Evolutionary conservation across 805 yeast species (phyloP).

Genomic region (Candida piceae): DNA sequence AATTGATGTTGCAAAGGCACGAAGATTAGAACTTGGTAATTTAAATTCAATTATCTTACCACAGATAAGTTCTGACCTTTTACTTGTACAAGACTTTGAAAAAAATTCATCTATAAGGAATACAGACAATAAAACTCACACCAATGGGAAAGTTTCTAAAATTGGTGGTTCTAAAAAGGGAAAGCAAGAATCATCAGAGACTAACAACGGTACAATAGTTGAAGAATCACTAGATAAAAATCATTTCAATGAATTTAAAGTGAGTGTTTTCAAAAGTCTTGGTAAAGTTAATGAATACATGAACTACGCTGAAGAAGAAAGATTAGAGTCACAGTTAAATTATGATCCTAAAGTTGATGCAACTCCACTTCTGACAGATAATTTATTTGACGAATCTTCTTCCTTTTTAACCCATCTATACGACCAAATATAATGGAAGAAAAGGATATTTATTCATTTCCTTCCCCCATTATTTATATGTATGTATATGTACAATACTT

Average conservation of each 20-base stretch:
- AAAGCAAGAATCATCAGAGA: not conserved
- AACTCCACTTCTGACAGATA: constrained; percentile 4
- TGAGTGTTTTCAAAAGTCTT: constrained; percentile 15
- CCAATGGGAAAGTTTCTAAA: not conserved
- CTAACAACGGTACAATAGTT: not conserved
- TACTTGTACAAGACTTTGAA: constrained; percentile 10
- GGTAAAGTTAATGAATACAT: constrained; percentile 9
- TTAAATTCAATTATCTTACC: constrained; percentile 14
- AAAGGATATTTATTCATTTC: no score
- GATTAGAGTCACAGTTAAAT: no score
- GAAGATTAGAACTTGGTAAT: constrained; percentile 23
- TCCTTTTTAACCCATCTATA: no score
- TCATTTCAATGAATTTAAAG: constrained; percentile 17
- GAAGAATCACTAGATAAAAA: not conserved
- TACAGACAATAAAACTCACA: not conserved
- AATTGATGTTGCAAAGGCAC: constrained; percentile 12
- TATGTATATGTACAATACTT: no score
- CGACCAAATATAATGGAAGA: no score
- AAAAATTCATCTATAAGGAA: not conserved
- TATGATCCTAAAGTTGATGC: no score
- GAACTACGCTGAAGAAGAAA: constrained; percentile 6
- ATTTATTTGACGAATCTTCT: constrained; percentile 5
- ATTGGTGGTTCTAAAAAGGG: no score
- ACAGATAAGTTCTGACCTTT: constrained; percentile 7
- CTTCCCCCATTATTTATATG: no score